A percentile compares a stretch with the other conserved stretches of the same genome.
These are phyloP conservation scores for Pleurotus djamor DNA, from an alignment of 768 basidiomycete genomes.

Conservation along the genomic window DNA sequence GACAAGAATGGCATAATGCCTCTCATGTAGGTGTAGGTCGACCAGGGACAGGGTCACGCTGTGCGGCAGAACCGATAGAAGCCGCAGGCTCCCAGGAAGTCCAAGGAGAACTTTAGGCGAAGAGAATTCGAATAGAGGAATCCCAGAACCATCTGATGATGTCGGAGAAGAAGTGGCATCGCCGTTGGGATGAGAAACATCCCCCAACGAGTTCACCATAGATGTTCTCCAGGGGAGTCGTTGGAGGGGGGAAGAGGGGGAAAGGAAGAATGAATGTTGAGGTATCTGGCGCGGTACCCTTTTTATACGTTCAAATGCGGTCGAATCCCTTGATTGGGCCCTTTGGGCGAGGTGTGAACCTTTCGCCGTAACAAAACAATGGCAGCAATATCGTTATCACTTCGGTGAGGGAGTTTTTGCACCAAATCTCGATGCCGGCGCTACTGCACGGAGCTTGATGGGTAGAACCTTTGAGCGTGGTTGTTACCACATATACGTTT, in stretches of 20 bases:
- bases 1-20: constrained; percentile 9
- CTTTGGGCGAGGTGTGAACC: constrained; percentile 7
- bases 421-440: constrained; percentile 3
- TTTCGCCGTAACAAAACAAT: background rate
- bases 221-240: no score
- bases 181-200: background rate
- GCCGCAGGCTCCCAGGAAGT: constrained; percentile 6
- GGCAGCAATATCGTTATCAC: constrained; percentile 6
- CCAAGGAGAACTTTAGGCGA: background rate
- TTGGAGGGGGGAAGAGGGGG: background rate
- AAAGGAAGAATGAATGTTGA: constrained; percentile 2
- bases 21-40: background rate
- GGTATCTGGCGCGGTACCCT: background rate
- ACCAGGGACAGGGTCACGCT: constrained; percentile 5
- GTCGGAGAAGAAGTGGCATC: constrained; percentile 7
- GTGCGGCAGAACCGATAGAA: constrained; percentile 3
- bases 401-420: background rate
- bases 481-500: background rate
- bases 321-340: constrained; percentile 2
- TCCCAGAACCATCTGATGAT: constrained; percentile 1
- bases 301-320: background rate
- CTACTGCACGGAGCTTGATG: constrained; percentile 8
- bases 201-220: background rate
- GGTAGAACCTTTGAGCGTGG: background rate
- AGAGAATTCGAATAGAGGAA: background rate